phyloP scores from a whole-genome alignment of 352 stramenopile species.

The Globisporangium recalcitrans region DNA sequence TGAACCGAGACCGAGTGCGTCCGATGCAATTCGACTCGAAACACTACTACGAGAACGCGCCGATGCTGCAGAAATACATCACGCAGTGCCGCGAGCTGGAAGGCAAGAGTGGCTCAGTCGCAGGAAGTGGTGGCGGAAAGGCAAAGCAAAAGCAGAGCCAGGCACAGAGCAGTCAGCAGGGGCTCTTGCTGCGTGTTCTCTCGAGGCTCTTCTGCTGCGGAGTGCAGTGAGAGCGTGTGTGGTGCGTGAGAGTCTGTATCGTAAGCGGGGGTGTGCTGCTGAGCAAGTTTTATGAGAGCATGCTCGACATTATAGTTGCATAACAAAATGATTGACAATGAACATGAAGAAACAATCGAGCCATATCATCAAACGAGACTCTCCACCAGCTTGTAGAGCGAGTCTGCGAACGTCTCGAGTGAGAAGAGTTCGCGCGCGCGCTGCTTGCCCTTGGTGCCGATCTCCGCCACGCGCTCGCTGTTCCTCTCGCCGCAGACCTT shows the following conservation, averaged over 20 bases:
- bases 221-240: background rate
- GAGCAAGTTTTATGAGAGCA: background rate
- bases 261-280: background rate
- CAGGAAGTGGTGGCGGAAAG: background rate
- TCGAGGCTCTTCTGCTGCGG: constrained; percentile 13
- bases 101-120: constrained; percentile 11
- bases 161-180: constrained; percentile 4
- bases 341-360: background rate
- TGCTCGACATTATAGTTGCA: background rate
- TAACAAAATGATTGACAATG: background rate
- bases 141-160: background rate
- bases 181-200: constrained; percentile 4
- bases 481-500: constrained; percentile 40
- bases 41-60: constrained; percentile 83
- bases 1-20: constrained; percentile 69
- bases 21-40: constrained; percentile 76
- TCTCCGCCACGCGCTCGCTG: constrained; percentile 25
- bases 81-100: constrained; percentile 61
- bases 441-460: constrained; percentile 45
- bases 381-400: constrained; percentile 43
- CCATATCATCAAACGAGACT: constrained; percentile 21
- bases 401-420: constrained; percentile 68
- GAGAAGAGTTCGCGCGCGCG: constrained; percentile 62
- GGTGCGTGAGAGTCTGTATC: background rate
- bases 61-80: constrained; percentile 86